Percentiles rank a stretch among this genome's conserved stretches.
phyloP scores from a whole-genome alignment of 2,329 filamentous ascomycete genomes.

The Hymenoscyphus salicellus region DNA sequence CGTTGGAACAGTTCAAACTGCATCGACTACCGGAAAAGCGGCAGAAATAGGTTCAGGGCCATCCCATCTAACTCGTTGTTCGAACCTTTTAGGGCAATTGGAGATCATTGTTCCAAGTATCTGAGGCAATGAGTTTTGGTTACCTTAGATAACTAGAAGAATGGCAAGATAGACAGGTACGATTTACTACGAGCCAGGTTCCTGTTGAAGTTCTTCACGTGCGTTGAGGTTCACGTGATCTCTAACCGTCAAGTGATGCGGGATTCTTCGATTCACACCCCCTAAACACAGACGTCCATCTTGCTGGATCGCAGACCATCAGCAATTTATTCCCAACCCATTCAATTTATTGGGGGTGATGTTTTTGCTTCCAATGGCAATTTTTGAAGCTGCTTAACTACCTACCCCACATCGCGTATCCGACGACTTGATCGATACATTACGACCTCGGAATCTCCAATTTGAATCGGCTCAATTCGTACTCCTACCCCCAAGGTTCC shows the following conservation, averaged over 20 bases:
- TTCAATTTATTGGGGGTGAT: constrained; percentile 4
- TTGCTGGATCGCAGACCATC: constrained; percentile 11
- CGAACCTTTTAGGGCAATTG: too few species aligned
- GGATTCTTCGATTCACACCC: not conserved
- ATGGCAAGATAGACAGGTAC: too few species aligned
- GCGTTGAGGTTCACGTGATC: not conserved
- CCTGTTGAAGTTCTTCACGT: not conserved
- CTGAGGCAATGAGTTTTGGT: not conserved
- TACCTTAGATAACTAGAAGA: not conserved
- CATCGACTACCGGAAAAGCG: too few species aligned
- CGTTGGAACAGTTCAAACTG: too few species aligned
- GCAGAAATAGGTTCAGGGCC: too few species aligned
- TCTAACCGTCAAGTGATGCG: not conserved
- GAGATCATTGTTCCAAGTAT: too few species aligned
- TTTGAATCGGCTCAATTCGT: constrained; percentile 23
- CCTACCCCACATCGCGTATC: constrained; percentile 10
- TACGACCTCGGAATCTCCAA: constrained; percentile 14
- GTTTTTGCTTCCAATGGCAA: constrained; percentile 13
- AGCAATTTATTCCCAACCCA: constrained; percentile 4
- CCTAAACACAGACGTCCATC: not conserved
- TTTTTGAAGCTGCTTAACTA: constrained; percentile 14
- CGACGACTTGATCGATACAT: not conserved
- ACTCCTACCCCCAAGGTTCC: constrained; percentile 10
- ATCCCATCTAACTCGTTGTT: too few species aligned
- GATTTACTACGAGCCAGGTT: too few species aligned